Evolutionary conservation across 2,329 filamentous ascomycete species (phyloP), one percentile per base, ranked within the genome.

Genomic region (Fusarium mexicanum): DNA sequence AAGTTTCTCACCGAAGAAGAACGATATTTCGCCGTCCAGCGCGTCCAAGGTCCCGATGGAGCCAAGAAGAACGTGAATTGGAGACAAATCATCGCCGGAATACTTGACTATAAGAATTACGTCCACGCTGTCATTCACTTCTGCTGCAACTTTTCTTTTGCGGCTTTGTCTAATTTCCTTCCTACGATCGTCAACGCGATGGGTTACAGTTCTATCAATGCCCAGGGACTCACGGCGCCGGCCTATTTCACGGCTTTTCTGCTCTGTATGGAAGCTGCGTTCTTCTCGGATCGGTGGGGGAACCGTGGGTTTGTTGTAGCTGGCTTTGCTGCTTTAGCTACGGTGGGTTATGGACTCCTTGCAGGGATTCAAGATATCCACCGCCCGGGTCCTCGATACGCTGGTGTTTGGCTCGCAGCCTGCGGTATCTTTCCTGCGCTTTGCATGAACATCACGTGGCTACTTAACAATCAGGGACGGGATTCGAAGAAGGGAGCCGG

Each of bases 61-160:
- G n/a, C 47, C 0, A 72, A 73, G 29, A 29, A 58, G 13, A 43
- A 41, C 0, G 55, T 76, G 1, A 70, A 65, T 3, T 76, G 73
- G 73, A 72, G 37, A 22, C 71, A 76, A 13, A 9, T 76, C 0
- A 5, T 65, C 1, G 68, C 73, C 0, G 73, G 68, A 1, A 50
- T 76, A 0, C 26, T 61, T 3, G 74, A 76, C 16, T 76, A 76
- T 1, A 64, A 76, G 24, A 62, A 67, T 2, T 76, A 76, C 16
- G 37, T 76, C 4, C 74, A 76, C 10, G 61, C 74, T 0, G 22
- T 74, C 1, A 76, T 76, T 3, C 73, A 74, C 33, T 76, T 76
- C 26, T 76, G 74, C 26, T 76, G 73, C 11, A 76, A 76, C 47
- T 76, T 67, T 33, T 76, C 74, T 0, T 76, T 76, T 8, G 73